Evolutionary conservation across 176 grass and related monocot genomes (phyloP), one percentile per base, ranked within the genome.

Genomic region (Pharus latifolius): DNA sequence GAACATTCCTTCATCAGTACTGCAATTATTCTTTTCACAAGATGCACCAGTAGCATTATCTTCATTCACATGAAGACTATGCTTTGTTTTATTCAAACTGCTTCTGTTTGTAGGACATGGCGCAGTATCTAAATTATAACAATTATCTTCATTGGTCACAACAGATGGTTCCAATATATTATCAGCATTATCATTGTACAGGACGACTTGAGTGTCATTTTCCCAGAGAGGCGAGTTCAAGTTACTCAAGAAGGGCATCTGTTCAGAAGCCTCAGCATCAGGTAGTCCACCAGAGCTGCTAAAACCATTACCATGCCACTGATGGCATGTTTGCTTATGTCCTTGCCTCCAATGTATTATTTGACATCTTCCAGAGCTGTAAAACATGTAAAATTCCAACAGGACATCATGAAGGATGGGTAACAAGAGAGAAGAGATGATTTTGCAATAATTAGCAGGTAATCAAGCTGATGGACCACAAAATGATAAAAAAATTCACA

Each of bases 361-460:
- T 90, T 99, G 95, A 53, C 95, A 99, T 76, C 86, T 99, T 42
- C 95, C 95, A 53, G 95, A 99, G 73, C 95, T 99, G 84, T 66
- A 58, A 50, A 58, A 80, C 50, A 82, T 72, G 46, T 13, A 60
- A 77, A 66, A n/a, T 34, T n/a, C n/a, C n/a, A n/a, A n/a, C n/a
- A n/a, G n/a, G 14, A 15, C 4, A 48, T 75, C 41, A 75, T 14
- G 26, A 72, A 31, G 14, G 50, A 3, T 20, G 22, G 12, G 20
- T 11, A 31, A 23, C 16, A 77, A 46, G 2, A 56, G 19, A 26
- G 31, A 7, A 1, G 17, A 63, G 31, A n/a, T 55, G 47, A 35
- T 14, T 51, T 70, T 44, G 38, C 38, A 47, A 32, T 67, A 75
- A 51, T 63, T 46, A 46, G 45, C 27, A 55, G 22, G 69, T 9